Base-by-base conservation (phyloP, 495 filamentous ascomycete genomes). In the Penicillium paradoxum region DNA sequence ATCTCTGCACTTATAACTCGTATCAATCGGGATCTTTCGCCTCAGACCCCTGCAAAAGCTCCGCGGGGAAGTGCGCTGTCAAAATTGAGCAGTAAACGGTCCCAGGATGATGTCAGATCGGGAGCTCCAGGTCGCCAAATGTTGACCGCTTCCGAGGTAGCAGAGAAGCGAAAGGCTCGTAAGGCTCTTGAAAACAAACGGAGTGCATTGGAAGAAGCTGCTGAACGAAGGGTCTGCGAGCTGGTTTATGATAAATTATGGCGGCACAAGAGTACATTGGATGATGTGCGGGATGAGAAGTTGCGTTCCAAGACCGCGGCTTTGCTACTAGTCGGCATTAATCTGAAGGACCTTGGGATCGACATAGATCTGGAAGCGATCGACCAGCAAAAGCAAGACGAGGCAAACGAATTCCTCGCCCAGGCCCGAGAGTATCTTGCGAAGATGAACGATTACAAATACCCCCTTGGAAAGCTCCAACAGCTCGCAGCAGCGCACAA, bases 201-300 rank as follows among this genome's bases (percentile, higher is more conserved):
- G 34, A 62, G 79, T 6, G 81, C 85, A 34, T 69, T 97, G 36
- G 91, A 99, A 71, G 93, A 99, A 67, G 91, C 92, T 3, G 86
- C 97, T 4, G 93, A 99, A 60, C 82, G 86, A 60, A 80, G 84
- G 57, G 84, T 93, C 9, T 96, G 91, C 65, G 90, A 96, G 64
- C 80, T 80, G 25, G 82, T 97, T 18, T 97, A 97, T 60, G 80
- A 83, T 51, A 83, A 86, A 40, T 84, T 97, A 62, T 99, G 89
- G 82, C 83, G 91, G 36, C 93, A 99, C 65, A 84, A 85, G 46
- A 93, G 78, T 59, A 95, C 92, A 2, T 79, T 97, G 66, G 93
- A 99, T 66, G 93, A 97, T 64, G 91, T 92, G 7, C 79, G 92
- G 57, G 93, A 99, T 66, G 91, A 95, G 60, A 97, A 95, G 62